Evolutionary conservation across 2,329 filamentous ascomycete genomes (phyloP).

Genomic region (Fusarium lateritium): DNA sequence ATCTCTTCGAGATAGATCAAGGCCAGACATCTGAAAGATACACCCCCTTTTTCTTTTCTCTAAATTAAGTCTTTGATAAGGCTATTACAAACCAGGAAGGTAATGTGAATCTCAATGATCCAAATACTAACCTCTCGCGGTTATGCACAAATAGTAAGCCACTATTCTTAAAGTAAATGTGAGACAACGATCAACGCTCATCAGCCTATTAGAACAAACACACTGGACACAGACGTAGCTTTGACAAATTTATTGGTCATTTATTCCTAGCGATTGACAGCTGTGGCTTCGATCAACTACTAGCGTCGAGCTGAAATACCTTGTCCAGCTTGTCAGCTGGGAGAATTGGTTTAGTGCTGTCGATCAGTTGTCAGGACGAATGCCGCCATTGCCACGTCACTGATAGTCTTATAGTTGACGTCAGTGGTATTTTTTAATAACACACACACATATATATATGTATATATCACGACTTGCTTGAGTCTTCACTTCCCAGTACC

Average conservation of each 20-base stretch:
- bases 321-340: not conserved
- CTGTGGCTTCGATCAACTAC: not conserved
- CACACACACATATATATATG: no score
- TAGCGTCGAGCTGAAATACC: not conserved
- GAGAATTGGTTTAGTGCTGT: not conserved
- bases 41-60: no score
- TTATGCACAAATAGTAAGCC: not conserved
- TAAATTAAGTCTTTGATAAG: no score
- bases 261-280: not conserved
- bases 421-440: not conserved
- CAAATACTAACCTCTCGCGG: no score
- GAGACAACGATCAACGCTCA: not conserved
- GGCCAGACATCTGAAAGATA: no score
- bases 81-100: no score
- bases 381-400: constrained; percentile 1
- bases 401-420: not conserved
- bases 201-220: not conserved
- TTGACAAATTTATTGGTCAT: not conserved
- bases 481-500: not conserved
- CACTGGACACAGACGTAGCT: not conserved
- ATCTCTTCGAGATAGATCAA: no score
- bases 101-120: no score
- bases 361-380: not conserved
- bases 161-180: not conserved
- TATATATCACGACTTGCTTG: not conserved